Evolutionary conservation across 352 stramenopile species (phyloP), one percentile per base, ranked within the genome.

Genomic region (Bremia lactucae): DNA sequence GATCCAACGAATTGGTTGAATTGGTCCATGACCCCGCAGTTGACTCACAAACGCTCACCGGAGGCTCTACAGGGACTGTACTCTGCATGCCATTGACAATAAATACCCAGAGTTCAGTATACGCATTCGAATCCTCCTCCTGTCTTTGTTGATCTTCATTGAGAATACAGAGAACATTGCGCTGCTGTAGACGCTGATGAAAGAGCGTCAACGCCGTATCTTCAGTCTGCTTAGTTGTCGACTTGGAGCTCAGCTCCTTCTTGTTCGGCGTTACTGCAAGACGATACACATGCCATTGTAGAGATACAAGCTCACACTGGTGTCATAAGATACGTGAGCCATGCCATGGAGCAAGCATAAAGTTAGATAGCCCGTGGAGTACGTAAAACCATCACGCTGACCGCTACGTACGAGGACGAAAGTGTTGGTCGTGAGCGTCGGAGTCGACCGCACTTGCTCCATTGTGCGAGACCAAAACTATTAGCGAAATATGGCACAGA

Each of bases 251-350:
- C 14, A 23, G 25, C 22, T 46, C 36, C 19, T 40, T 58, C 24
- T 51, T 42, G 37, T 59, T 25, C 21, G 42, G 28, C 0, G 29
- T 20, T 22, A 50, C 21, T 7, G 29, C 19, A 2, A 52, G 43
- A 33, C 36, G 29, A 36, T 73, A 82, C 19, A 75, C 65, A 28
- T 71, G 67, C 69, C 69, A 82, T 49, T 79, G 48, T 13, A 82
- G 46, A 28, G 59, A 62, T 15, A 51, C 28, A 26, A 82, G 35
- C 10, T 73, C 50, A 19, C 69, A 73, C 69, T 82, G 14, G 11
- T 20, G 8, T 34, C 3, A 52, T 45, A 31, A 50, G 16, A 37
- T 51, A 53, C 21, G 13, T 41, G 31, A 54, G 39, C 18, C 29
- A 35, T 6, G 13, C 45, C 38, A 58, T 40, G 2, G 9, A 14